Evolutionary conservation across 2,329 filamentous ascomycete species (phyloP).

Genomic region (Microdochium bolleyi): DNA sequence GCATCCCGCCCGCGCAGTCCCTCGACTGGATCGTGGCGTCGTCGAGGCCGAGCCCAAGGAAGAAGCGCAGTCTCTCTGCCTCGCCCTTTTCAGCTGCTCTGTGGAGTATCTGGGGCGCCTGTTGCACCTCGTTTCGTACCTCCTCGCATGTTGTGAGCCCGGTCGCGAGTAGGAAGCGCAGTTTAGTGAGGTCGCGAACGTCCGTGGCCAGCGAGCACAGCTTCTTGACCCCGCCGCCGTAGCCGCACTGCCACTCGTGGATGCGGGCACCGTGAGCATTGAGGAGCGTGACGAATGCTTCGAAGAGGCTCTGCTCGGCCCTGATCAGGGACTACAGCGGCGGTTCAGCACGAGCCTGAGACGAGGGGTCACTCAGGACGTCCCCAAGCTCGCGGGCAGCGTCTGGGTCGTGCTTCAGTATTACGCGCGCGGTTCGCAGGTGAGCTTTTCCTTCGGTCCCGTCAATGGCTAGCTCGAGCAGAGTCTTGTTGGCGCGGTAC

Average conservation of each 20-base stretch:
- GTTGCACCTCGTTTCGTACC: not conserved
- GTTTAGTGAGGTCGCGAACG: not conserved
- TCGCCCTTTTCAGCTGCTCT: not conserved
- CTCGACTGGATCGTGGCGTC: not conserved
- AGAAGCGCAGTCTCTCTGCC: not conserved
- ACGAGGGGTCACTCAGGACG: not conserved
- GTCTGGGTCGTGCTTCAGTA: not conserved
- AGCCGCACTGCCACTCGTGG: not conserved
- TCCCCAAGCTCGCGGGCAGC: not conserved
- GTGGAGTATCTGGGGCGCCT: not conserved
- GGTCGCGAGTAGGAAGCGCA: not conserved
- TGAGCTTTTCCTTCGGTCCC: too few species aligned
- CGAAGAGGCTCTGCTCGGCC: not conserved
- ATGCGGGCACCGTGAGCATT: not conserved
- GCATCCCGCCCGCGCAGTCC: too few species aligned
- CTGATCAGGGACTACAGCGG: not conserved
- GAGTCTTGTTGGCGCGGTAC: not conserved
- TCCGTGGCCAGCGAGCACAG: not conserved
- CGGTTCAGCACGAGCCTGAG: not conserved
- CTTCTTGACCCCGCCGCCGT: not conserved
- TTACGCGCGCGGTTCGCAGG: not conserved
- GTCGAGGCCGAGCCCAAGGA: not conserved
- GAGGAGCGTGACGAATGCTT: not conserved
- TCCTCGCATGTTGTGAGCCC: not conserved
- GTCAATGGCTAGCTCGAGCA: not conserved